Percentiles rank a stretch among this genome's conserved stretches.
These are phyloP conservation scores for Phlegmacium glaucopus DNA, from an alignment of 768 basidiomycete species.

Conservation along the genomic window DNA sequence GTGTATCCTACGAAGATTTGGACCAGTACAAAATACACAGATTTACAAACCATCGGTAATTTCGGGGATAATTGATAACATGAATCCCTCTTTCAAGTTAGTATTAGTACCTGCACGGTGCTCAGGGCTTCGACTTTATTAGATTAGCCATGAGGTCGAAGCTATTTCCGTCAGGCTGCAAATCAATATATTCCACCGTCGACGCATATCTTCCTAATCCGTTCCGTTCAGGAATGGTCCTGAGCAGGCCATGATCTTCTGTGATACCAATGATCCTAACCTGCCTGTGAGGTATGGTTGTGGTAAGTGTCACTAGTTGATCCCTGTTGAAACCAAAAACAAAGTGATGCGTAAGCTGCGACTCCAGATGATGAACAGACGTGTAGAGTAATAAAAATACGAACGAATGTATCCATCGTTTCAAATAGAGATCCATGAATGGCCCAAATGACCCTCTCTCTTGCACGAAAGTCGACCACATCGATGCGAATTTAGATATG, in stretches of 20 bases:
- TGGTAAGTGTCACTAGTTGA: slow-evolving; percentile 80
- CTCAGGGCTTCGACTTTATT: slow-evolving; percentile 57
- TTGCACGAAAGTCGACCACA: slow-evolving; percentile 73
- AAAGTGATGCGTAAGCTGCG: not conserved
- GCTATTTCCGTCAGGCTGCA: slow-evolving; percentile 96
- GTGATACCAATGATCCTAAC: slow-evolving; percentile 88
- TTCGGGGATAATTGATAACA: no score
- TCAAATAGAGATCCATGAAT: slow-evolving; percentile 77
- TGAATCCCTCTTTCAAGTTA: no score
- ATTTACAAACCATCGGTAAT: no score
- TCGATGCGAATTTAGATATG: slow-evolving; percentile 68
- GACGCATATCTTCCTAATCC: slow-evolving; percentile 19
- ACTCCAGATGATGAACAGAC: not conserved
- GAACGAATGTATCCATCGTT: slow-evolving; percentile 89
- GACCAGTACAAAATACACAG: no score
- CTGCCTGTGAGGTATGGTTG: slow-evolving; percentile 59
- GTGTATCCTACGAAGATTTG: no score
- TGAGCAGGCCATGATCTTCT: slow-evolving; percentile 79
- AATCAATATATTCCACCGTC: slow-evolving; percentile 61
- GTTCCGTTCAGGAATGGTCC: slow-evolving; percentile 65
- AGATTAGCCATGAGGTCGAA: slow-evolving; percentile 93
- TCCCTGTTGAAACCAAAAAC: slow-evolving; percentile 47
- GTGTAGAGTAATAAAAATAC: slow-evolving; percentile 29
- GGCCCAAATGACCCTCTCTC: slow-evolving; percentile 71
- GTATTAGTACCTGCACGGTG: no score